phyloP scores from a whole-genome alignment of 345 rosid species.

The Kernera saxatilis region DNA sequence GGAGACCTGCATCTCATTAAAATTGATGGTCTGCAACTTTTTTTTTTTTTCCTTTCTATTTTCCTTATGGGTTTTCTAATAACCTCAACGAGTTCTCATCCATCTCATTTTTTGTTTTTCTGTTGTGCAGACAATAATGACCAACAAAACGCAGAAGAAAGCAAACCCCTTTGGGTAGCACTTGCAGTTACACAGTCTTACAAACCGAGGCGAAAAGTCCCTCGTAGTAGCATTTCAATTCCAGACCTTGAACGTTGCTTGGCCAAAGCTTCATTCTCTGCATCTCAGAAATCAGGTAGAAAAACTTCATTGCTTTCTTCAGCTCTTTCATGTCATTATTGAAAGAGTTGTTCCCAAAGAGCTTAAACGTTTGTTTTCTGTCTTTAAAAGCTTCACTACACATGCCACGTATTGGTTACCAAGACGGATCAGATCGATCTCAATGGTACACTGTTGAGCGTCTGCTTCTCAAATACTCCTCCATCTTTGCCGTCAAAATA shows the following conservation, averaged over 20 bases:
- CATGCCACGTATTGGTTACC: conserved; percentile 87
- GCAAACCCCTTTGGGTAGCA: conserved; percentile 54
- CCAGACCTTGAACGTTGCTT: conserved; percentile 73
- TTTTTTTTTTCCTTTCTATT: neutral
- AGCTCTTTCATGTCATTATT: neutral
- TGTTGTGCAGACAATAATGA: conserved; percentile 36
- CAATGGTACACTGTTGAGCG: conserved; percentile 89
- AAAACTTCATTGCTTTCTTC: neutral
- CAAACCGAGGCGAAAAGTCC: conserved; percentile 61
- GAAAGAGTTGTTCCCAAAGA: neutral
- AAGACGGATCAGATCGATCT: conserved; percentile 64
- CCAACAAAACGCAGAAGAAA: conserved; percentile 29
- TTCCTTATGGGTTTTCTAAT: neutral
- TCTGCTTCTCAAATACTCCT: conserved; percentile 74
- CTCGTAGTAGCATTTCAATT: conserved; percentile 61
- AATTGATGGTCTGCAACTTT: conserved; percentile 43
- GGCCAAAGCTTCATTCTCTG: conserved; percentile 59
- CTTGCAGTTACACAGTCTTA: conserved; percentile 77
- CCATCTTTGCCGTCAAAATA: conserved; percentile 56
- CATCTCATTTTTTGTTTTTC: neutral
- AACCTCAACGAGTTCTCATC: neutral
- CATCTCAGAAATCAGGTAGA: conserved; percentile 64
- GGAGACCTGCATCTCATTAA: conserved; percentile 79
- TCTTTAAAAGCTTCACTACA: conserved; percentile 58
- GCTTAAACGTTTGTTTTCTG: neutral